Evolutionary conservation across 257 asterid species (phyloP).

Genomic region (Rauvolfia tetraphylla): DNA sequence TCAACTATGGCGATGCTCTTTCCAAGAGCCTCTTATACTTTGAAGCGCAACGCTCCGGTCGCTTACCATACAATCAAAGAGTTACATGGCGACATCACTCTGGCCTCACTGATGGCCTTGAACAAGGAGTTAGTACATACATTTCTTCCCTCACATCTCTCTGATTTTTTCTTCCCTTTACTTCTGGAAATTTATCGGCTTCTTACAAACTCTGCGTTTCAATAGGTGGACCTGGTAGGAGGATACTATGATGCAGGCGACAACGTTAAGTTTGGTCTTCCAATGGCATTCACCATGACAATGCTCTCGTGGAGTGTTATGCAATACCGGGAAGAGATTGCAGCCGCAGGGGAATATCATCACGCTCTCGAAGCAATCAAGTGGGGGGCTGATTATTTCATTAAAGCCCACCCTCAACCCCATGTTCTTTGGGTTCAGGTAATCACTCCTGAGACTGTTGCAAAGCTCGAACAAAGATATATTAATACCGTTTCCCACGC

Average conservation of each 20-base stretch:
- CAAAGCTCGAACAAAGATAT: neutral
- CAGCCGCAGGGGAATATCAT: conserved; percentile 49
- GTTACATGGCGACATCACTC: conserved; percentile 90
- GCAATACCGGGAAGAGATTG: conserved; percentile 46
- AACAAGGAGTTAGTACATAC: conserved; percentile 61
- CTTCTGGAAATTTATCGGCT: neutral
- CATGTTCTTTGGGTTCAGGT: conserved; percentile 91
- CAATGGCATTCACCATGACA: conserved; percentile 84
- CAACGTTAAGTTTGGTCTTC: conserved; percentile 82
- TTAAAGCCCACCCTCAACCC: conserved; percentile 80
- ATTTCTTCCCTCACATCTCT: neutral
- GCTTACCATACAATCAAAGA: conserved; percentile 75
- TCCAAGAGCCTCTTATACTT: conserved; percentile 81
- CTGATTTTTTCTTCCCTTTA: neutral
- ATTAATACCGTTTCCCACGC: conserved; percentile 3
- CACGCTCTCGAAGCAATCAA: conserved; percentile 84
- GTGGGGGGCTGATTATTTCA: conserved; percentile 96
- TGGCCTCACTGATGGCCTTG: conserved; percentile 88
- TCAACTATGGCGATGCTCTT: conserved; percentile 65
- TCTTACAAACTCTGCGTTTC: neutral
- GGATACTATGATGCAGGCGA: conserved; percentile 95
- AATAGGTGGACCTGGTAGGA: conserved; percentile 85
- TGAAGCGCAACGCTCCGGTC: conserved; percentile 96
- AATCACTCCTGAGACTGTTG: neutral
- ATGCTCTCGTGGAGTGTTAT: conserved; percentile 77